Base-by-base conservation (phyloP, 768 basidiomycete genomes). In the Mycena kentingensis region DNA sequence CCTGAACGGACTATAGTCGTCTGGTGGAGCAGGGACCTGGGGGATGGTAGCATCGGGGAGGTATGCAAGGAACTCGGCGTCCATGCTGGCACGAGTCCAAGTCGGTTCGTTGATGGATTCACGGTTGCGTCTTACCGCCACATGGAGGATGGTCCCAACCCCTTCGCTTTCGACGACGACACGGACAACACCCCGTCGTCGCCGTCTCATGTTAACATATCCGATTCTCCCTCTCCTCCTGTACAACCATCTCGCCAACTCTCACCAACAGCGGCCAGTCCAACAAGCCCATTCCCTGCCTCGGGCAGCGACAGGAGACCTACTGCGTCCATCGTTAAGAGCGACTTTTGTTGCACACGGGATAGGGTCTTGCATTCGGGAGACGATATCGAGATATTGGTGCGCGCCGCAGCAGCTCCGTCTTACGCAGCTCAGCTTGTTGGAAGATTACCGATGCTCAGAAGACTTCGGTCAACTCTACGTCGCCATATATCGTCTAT, bases 401-500 rank as follows among this genome's bases (percentile, higher is more conserved):
- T 91, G 54, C 48, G 85, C 31, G 74, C 5, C 24, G 32, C 52
- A 46, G 31, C 42, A 27, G 13, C 47, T 41, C 47, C 19, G 25
- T 25, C 25, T 32, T 13, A 29, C 12, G 41, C 46, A 28, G 21
- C 32, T 28, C 24, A 3, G 18, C 34, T 52, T n/a, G 35, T 28
- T 8, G 16, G 49, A 47, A 97, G 94, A 98, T 99, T 58, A 82
- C 85, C 28, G 96, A 98, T 65, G 96, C 97, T 13, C 85, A 90
- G 72, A 99, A 99, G 83, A 98, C 95, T 22, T 83, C 88, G 12
- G 78, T 90, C 49, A 90, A 91, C 62, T 81, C 93, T n/a, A 83
- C 77, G 43, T 88, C 93, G 19, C 85, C 90, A 5, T 98, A 98
- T 68, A 99, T 98, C 67, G 83, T 88, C 52, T 98, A 99, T 76